Evolutionary conservation across 2,329 filamentous ascomycete genomes (phyloP), one percentile per base, ranked within the genome.

Genomic region (Penicillium sp.): DNA sequence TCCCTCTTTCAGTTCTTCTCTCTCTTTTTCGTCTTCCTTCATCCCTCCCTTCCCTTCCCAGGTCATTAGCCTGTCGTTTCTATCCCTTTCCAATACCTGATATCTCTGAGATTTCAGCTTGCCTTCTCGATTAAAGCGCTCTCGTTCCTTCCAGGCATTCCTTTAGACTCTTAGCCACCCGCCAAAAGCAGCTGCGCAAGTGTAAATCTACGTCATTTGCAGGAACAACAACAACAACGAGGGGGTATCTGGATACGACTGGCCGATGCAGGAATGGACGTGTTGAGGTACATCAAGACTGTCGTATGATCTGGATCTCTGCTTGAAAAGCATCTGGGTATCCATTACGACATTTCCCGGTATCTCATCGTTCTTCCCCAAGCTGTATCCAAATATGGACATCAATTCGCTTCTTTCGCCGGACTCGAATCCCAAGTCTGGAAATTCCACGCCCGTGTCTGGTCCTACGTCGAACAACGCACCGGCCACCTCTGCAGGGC

Each of bases 351-450:
- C 47, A 50, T 19, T n/a, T 35, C 9, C 45, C 21, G 21, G 29
- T 49, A 56, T 57, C 49, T 51, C 39, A 55, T 56, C 53, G 47
- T 25, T 49, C 51, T 45, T 36, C 44, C 48, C 55, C 53, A 21
- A 31, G 23, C 39, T 39, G n/a, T 39, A 47, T 47, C 21, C 43
- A 61, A 72, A 63, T 31, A 79, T 79, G 77, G 77, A 79, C 61
- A 79, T 79, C 66, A 79, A 74, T 65, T 77, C 74, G 25, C 73
- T 79, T 36, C 75, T 79, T 58, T 79, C 77, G 53, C 76, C 77
- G 65, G 76, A 78, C 57, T 72, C 74, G 41, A 73, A 76, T 62
- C 67, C 73, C 17, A 72, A 76, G 48, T 69, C 73, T 38, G 67
- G 70, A 59, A 73, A 68, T 59, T 70, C 74, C 15, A 70, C 72